Conservation (phyloP, 2,329 filamentous ascomycete genomes). For the Dendryphion nanum region DNA sequence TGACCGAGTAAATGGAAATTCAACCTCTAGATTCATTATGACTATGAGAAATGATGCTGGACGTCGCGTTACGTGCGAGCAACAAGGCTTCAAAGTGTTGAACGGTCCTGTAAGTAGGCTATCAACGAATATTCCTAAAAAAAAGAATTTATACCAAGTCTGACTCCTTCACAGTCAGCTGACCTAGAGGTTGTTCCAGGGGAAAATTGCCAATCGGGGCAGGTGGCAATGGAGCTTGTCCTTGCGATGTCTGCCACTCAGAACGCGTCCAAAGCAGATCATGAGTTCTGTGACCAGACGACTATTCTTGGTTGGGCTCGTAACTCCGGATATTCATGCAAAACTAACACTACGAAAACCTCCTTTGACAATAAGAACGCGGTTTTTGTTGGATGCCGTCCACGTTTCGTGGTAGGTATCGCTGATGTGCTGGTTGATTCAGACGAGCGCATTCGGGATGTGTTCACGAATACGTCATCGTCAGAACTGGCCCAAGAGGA, state of each 20-base stretch:
- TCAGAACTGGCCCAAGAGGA: neutral
- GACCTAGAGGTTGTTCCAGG: too few relatives aligned
- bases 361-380: slow-evolving; percentile 10
- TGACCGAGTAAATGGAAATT: neutral
- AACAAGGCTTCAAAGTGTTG: neutral
- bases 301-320: slow-evolving; percentile 30
- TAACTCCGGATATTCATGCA: slow-evolving; percentile 11
- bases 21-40: neutral
- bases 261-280: slow-evolving; percentile 18
- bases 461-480: slow-evolving; percentile 4
- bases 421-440: slow-evolving; percentile 38
- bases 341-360: neutral
- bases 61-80: neutral
- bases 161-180: too few relatives aligned
- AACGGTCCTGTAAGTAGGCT: too few relatives aligned
- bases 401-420: slow-evolving; percentile 26
- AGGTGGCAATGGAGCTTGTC: slow-evolving; percentile 10
- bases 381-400: slow-evolving; percentile 38
- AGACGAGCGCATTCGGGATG: slow-evolving; percentile 22
- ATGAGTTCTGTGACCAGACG: slow-evolving; percentile 18
- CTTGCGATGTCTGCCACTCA: slow-evolving; percentile 1
- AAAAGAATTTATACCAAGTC: too few relatives aligned
- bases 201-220: slow-evolving; percentile 7
- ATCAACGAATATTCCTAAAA: too few relatives aligned
- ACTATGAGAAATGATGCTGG: neutral